A percentile compares a stretch with the other conserved stretches of the same genome.
phyloP scores from a whole-genome alignment of 192 early-diverging fungal genomes.

The Mortierella alpina region DNA sequence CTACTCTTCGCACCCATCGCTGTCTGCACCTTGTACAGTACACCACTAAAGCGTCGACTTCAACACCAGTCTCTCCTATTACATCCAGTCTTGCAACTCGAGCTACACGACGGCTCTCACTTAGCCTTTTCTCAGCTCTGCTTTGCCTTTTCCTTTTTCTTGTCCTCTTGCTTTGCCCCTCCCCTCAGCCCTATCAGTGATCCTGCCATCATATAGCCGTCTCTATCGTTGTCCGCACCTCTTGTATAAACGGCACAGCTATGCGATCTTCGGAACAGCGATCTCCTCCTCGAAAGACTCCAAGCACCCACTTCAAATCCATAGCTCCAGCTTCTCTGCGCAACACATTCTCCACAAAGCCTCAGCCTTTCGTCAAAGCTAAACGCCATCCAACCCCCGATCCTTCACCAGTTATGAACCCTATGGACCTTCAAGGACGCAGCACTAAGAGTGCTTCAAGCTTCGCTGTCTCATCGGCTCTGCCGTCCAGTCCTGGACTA shows the following conservation, averaged over 20 bases:
- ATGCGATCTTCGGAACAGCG: constrained; percentile 11
- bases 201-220: neutral
- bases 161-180: neutral
- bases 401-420: constrained; percentile 38
- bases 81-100: too few relatives aligned
- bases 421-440: constrained; percentile 21
- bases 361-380: neutral
- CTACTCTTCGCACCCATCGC: neutral
- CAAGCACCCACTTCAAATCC: neutral
- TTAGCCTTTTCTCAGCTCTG: neutral
- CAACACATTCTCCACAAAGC: neutral
- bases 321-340: neutral
- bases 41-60: too few relatives aligned
- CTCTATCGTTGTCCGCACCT: neutral
- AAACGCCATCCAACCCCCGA: constrained; percentile 5
- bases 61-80: too few relatives aligned
- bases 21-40: neutral
- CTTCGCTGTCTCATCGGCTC: neutral
- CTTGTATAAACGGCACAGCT: neutral
- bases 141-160: neutral
- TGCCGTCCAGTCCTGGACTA: neutral
- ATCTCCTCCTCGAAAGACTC: neutral
- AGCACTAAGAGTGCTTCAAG: neutral
- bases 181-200: neutral
- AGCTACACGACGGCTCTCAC: too few relatives aligned